Evolutionary conservation across 2,329 filamentous ascomycete species (phyloP), one percentile per base, ranked within the genome.

Genomic region (Hypoxylon sp.): DNA sequence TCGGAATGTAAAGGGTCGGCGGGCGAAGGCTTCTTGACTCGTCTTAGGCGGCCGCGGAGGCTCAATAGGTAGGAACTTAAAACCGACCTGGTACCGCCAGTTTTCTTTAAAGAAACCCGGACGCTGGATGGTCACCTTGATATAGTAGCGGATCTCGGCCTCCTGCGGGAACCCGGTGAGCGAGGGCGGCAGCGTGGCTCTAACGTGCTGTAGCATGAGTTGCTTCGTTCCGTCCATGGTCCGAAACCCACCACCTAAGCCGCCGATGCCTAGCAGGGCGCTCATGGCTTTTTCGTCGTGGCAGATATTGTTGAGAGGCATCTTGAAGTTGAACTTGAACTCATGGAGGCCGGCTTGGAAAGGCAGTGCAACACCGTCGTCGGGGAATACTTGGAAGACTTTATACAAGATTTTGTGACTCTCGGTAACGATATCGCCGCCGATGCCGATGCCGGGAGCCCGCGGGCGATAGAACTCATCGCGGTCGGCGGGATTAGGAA

Each of bases 91-190:
- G 70, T 85, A 85, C 19, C 94, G 86, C 79, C 94, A 92, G 75
- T 98, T 98, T 81, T 97, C 94, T 77, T 95, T 95, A 80, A 97
- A 93, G 65, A 98, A 86, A 13, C 92, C 91, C 0, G 94, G 94
- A n/a, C 94, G 86, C 75, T 94, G 93, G 5, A 98, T 90, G 0
- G 96, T 98, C n/a, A 92, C 94, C 79, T 99, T 99, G 77, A 98
- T 87, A 78, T 93, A 99, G 81, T 99, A 99, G 73, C 91, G 88
- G 67, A 98, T 94, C 80, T 97, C 94, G 22, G 94, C 95, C 79
- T 94, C 90, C 33, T 91, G 91, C 0, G 93, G 93, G 72, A 96
- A 94, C 2, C 93, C 94, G n/a, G 88, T 92, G 59, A 98, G 83
- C 3, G 94, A 97, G 0, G 96, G 96, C 4, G 96, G 96, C 10